These are phyloP conservation scores for Warburgia ugandensis DNA, from an alignment of 164 flowering plant genomes.

Conservation along the genomic window DNA sequence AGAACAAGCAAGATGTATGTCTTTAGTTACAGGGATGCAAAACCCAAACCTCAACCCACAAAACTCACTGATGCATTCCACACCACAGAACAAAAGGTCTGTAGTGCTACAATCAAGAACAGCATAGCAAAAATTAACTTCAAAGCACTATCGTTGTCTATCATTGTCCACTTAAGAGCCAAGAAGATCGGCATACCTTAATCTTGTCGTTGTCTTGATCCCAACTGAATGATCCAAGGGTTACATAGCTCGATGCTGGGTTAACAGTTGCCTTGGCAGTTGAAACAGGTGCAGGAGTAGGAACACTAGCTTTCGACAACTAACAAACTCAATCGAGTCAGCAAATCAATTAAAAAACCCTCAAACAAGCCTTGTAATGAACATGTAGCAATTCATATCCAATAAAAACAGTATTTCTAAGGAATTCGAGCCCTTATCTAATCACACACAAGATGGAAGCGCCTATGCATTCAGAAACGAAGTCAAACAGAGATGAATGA, in stretches of 20 bases:
- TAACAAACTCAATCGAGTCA: conserved; percentile 19
- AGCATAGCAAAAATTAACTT: too few relatives aligned
- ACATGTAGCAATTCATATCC: neutral
- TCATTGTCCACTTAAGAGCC: too few relatives aligned
- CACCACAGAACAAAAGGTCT: too few relatives aligned
- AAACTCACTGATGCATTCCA: too few relatives aligned
- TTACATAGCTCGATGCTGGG: conserved; percentile 36
- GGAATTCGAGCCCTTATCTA: neutral
- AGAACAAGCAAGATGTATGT: too few relatives aligned
- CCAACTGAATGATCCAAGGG: conserved; percentile 88
- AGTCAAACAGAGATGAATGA: neutral
- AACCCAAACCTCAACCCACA: too few relatives aligned
- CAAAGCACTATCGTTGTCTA: too few relatives aligned
- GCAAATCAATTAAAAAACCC: neutral
- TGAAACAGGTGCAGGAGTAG: conserved; percentile 25
- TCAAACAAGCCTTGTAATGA: neutral
- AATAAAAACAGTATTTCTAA: neutral
- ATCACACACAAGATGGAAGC: neutral
- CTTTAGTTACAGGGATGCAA: too few relatives aligned
- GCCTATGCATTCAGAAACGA: neutral
- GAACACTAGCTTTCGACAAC: conserved; percentile 33
- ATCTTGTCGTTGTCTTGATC: conserved; percentile 88
- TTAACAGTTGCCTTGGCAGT: conserved; percentile 22
- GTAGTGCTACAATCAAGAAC: too few relatives aligned
- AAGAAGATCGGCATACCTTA: conserved; percentile 79